Conservation (phyloP, 306 rosid species). For the Ammopiptanthus mongolicus region DNA sequence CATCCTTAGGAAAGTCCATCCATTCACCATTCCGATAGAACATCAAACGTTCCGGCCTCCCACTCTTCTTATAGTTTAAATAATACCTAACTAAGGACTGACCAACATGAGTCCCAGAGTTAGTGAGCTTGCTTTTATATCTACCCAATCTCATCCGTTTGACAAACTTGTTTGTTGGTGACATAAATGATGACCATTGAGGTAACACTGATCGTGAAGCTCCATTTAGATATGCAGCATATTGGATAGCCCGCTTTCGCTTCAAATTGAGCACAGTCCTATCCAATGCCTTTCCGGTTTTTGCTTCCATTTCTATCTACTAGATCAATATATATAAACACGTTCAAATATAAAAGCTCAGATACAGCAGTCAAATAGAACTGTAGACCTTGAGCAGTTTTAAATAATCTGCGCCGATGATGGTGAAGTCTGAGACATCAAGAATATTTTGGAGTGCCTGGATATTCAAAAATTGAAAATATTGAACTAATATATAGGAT, state of each 20-base stretch:
- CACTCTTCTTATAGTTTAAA: conserved; percentile 49
- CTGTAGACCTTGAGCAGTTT: conserved; percentile 25
- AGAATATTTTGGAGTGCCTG: conserved; percentile 41
- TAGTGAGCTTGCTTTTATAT: conserved; percentile 24
- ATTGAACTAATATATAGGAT: neutral
- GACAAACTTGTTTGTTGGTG: conserved; percentile 25
- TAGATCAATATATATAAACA: conserved; percentile 48
- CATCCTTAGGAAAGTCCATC: conserved; percentile 46
- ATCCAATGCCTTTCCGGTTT: conserved; percentile 74
- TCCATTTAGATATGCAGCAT: conserved; percentile 42
- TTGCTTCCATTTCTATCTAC: conserved; percentile 57
- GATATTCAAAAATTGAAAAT: conserved; percentile 14
- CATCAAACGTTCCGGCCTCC: conserved; percentile 55
- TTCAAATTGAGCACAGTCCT: conserved; percentile 40
- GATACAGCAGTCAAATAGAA: conserved; percentile 18
- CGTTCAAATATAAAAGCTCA: conserved; percentile 38
- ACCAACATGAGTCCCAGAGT: conserved; percentile 19
- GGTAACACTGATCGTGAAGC: conserved; percentile 31
- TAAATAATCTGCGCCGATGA: conserved; percentile 8
- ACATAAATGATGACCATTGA: conserved; percentile 17
- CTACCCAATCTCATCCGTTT: conserved; percentile 51
- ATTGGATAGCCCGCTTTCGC: conserved; percentile 52
- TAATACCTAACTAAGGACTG: conserved; percentile 39
- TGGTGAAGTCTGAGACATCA: conserved; percentile 21
- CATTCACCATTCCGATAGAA: conserved; percentile 54